Evolutionary conservation across 495 filamentous ascomycete species (phyloP), one percentile per base, ranked within the genome.

Genomic region (Lophiotrema nucula): DNA sequence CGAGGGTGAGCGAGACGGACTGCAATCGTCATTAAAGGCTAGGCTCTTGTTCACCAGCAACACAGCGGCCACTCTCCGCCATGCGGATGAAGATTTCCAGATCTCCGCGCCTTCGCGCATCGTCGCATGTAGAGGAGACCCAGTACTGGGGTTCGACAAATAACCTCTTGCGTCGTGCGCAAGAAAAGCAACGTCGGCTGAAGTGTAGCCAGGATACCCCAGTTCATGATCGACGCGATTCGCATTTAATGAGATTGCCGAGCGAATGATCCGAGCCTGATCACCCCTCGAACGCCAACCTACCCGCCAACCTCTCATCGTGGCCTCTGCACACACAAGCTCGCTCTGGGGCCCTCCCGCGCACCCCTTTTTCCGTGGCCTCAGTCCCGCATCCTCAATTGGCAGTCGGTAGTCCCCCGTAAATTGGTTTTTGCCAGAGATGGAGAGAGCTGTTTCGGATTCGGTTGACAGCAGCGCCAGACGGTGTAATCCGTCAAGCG

Each of bases 181-280:
- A 42, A 49, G 26, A 56, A 50, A 51, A 46, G 39, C 42, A 60
- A 41, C n/a, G 6, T 4, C 3, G 56, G 48, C 27, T 31, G n/a
- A n/a, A n/a, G n/a, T 4, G 41, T 38, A 4, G 19, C 35, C 24
- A 43, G 58, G 51, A 37, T 21, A 43, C 45, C 58, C 52, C 37
- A 22, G 25, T 11, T 24, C 51, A 8, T 11, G 58, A 62, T 62
- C 58, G 35, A 24, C 51, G 27, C 28, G 43, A 54, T 53, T n/a
- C n/a, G n/a, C n/a, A n/a, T n/a, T n/a, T 56, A 13, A 35, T 52
- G 53, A 62, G 58, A 62, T 62, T 56, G 51, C 38, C 58, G 52
- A 62, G 58, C 48, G 41, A 41, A 51, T 50, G 43, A 49, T 43
- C 51, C 49, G 41, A 49, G 39, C 51, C 50, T 45, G 58, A 42